Percentiles rank a stretch among this genome's conserved stretches.
Conservation (phyloP, 2,329 filamentous ascomycete species). For the Fusarium burgessii region DNA sequence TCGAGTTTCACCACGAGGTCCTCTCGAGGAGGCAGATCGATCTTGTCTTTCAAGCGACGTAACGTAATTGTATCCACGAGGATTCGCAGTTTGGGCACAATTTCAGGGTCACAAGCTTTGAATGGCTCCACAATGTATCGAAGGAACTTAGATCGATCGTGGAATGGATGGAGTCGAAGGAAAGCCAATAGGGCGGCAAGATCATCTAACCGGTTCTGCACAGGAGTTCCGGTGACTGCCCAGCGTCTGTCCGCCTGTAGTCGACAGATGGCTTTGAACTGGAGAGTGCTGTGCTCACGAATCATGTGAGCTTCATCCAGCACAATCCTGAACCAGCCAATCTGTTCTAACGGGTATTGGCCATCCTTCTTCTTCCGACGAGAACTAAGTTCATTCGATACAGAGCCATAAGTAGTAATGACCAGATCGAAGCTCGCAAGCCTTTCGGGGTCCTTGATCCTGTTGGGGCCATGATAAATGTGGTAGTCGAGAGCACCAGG, state of each 20-base stretch:
- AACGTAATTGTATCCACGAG: conserved; percentile 96
- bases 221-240: conserved; percentile 97
- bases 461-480: conserved; percentile 86
- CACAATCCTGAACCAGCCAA: conserved; percentile 94
- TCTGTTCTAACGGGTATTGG: conserved; percentile 75
- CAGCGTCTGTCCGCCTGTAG: conserved; percentile 86
- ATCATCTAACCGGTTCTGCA: conserved; percentile 94
- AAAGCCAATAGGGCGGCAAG: conserved; percentile 89
- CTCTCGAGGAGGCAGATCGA: conserved; percentile 79
- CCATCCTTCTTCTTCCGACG: conserved; percentile 72
- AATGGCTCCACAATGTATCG: conserved; percentile 87
- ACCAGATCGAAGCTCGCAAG: conserved; percentile 84
- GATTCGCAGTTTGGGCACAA: conserved; percentile 85
- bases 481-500: conserved; percentile 75
- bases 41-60: conserved; percentile 90
- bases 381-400: conserved; percentile 80
- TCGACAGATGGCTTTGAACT: conserved; percentile 86
- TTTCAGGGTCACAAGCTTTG: conserved; percentile 85
- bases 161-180: conserved; percentile 85
- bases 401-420: conserved; percentile 92
- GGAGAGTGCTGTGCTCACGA: conserved; percentile 82
- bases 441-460: conserved; percentile 75
- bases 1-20: conserved; percentile 80
- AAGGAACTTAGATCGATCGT: conserved; percentile 80
- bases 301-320: conserved; percentile 97